These are phyloP conservation scores for Leccinum fallax DNA, from an alignment of 1,284 basidiomycete species.

Conservation along the genomic window DNA sequence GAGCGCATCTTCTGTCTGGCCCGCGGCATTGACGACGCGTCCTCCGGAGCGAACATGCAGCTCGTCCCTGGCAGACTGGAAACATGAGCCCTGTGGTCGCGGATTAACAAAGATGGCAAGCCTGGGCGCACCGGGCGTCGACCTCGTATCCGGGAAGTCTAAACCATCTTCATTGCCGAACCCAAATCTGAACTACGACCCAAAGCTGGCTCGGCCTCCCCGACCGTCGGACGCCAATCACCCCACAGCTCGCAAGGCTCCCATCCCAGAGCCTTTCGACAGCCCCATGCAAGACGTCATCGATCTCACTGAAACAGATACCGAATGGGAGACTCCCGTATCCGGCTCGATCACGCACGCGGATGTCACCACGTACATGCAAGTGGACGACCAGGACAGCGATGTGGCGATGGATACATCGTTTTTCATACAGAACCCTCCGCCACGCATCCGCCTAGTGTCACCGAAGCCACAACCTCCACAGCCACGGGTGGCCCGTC, in stretches of 20 bases:
- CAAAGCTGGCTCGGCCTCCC: conserved; percentile 8
- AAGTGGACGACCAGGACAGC: conserved; percentile 14
- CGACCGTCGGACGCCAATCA: not conserved
- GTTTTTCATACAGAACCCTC: not conserved
- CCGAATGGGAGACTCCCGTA: conserved; percentile 18
- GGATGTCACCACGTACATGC: conserved; percentile 17
- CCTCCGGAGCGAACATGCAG: conserved; percentile 3
- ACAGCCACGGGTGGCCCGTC: conserved; percentile 1
- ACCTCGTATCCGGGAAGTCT: conserved; percentile 16
- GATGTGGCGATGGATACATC: conserved; percentile 12
- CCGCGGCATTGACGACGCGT: not conserved
- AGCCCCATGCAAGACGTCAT: conserved; percentile 19
- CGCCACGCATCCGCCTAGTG: not conserved
- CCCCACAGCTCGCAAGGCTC: not conserved
- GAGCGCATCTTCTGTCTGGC: conserved; percentile 21
- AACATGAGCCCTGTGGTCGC: conserved; percentile 12
- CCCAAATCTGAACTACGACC: conserved; percentile 18
- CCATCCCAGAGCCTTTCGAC: conserved; percentile 2
- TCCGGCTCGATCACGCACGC: conserved; percentile 1
- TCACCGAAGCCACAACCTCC: not conserved
- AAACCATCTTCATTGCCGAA: conserved; percentile 16
- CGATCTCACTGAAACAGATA: conserved; percentile 27
- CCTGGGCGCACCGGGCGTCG: conserved; percentile 1
- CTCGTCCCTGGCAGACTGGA: not conserved
- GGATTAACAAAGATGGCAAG: conserved; percentile 15